These are phyloP conservation scores for Kentomonas sorsogonicus DNA, from an alignment of 208 protist species.

Conservation along the genomic window DNA sequence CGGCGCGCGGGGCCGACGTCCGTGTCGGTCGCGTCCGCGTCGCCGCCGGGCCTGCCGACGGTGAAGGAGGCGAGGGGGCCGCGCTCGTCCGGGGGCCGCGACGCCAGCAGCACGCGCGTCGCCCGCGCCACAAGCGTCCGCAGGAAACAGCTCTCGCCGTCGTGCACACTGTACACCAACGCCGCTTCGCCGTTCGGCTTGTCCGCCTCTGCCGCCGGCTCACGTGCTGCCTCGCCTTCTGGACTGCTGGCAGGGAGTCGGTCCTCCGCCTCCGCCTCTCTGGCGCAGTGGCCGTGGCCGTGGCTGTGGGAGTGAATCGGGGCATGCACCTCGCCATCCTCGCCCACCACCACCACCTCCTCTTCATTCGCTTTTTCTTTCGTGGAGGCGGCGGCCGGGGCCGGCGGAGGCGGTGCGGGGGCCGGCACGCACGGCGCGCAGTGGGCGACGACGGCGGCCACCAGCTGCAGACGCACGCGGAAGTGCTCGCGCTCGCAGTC, in stretches of 20 bases:
- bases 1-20: too few species aligned
- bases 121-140: conserved; percentile 18
- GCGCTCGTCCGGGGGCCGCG: too few species aligned
- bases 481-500: conserved; percentile 36
- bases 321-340: too few species aligned
- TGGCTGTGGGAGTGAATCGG: too few species aligned
- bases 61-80: too few species aligned
- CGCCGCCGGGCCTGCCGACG: too few species aligned
- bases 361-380: neutral
- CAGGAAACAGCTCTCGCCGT: conserved; percentile 31
- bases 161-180: too few species aligned
- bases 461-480: conserved; percentile 21
- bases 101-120: too few species aligned
- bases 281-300: too few species aligned
- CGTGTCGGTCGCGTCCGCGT: too few species aligned
- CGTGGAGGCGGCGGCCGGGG: neutral
- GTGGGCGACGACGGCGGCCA: conserved; percentile 25
- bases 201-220: neutral
- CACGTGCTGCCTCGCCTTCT: neutral
- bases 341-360: too few species aligned
- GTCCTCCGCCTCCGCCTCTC: neutral
- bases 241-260: neutral
- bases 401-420: neutral
- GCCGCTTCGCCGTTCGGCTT: too few species aligned
- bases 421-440: conserved; percentile 14